Evolutionary conservation across 1,139 yeast genomes (phyloP).

Genomic region (Debaryomyces singareniensis): DNA sequence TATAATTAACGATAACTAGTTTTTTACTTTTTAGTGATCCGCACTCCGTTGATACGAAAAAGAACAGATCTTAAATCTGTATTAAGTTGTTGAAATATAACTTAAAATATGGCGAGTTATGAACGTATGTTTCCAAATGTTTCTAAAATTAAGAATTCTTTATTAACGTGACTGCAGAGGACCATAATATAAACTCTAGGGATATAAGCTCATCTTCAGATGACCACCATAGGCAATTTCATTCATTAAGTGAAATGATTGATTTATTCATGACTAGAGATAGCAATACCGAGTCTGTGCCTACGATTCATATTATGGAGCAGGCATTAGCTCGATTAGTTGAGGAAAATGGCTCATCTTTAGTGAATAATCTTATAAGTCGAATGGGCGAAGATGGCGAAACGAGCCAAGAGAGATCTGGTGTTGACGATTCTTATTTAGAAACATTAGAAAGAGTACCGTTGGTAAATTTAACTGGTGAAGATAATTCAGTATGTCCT

Average conservation of each 20-base stretch:
- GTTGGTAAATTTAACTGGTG: slow-evolving; percentile 39
- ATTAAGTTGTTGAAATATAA: no score
- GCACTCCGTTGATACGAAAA: not conserved
- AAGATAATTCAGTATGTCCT: slow-evolving; percentile 62
- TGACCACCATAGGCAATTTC: slow-evolving; percentile 21
- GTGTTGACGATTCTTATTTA: slow-evolving; percentile 64
- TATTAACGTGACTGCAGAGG: slow-evolving; percentile 20
- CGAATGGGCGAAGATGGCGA: slow-evolving; percentile 11
- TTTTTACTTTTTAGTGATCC: not conserved
- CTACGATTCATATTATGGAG: slow-evolving; percentile 16
- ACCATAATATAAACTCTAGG: slow-evolving; percentile 21
- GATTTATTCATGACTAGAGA: slow-evolving; percentile 26
- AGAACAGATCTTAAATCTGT: no score
- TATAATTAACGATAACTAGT: not conserved
- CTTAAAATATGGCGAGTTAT: slow-evolving; percentile 36
- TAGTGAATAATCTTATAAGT: slow-evolving; percentile 23
- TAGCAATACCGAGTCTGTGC: slow-evolving; percentile 7
- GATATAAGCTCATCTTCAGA: slow-evolving; percentile 1
- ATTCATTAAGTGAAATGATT: slow-evolving; percentile 28
- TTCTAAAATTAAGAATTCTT: not conserved
- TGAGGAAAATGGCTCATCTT: slow-evolving; percentile 25
- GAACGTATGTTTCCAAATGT: slow-evolving; percentile 28
- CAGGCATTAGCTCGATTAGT: slow-evolving; percentile 27
- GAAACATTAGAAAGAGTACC: slow-evolving; percentile 73
- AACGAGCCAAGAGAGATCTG: slow-evolving; percentile 21